A percentile compares a stretch with the other conserved stretches of the same genome.
Evolutionary conservation across 106 monocot genomes (phyloP).

Genomic region (Acorus gramineus): DNA sequence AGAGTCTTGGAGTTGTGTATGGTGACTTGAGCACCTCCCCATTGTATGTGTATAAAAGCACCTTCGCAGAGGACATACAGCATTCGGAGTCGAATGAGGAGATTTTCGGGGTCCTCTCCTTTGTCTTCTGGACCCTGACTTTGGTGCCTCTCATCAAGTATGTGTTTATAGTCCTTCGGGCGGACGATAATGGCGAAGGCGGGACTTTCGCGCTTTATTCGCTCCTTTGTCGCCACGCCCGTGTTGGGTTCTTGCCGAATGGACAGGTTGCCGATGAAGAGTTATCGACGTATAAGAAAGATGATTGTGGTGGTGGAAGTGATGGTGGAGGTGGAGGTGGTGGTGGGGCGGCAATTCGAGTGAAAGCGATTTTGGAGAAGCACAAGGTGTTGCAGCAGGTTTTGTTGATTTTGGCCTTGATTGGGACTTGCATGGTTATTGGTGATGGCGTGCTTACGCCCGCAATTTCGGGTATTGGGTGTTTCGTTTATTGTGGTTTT

Average conservation of each 20-base stretch:
- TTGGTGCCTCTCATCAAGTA: constrained; percentile 79
- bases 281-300: constrained; percentile 49
- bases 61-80: constrained; percentile 74
- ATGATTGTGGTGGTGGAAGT: constrained; percentile 5
- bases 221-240: constrained; percentile 68
- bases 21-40: constrained; percentile 88
- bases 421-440: constrained; percentile 87
- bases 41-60: constrained; percentile 80
- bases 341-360: not conserved
- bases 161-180: constrained; percentile 75
- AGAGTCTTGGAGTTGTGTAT: constrained; percentile 85
- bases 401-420: constrained; percentile 58
- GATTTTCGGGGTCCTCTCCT: constrained; percentile 87
- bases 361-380: constrained; percentile 53
- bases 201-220: constrained; percentile 93
- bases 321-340: not conserved
- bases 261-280: constrained; percentile 61
- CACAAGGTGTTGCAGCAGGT: constrained; percentile 50
- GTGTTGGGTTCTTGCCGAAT: constrained; percentile 58
- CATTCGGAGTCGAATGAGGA: constrained; percentile 82
- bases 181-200: constrained; percentile 87
- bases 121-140: constrained; percentile 90
- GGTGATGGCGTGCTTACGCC: constrained; percentile 94
- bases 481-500: not conserved
- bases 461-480: constrained; percentile 64